Evolutionary conservation across 495 filamentous ascomycete species (phyloP).

Genomic region (Chaetomium cochliodes): DNA sequence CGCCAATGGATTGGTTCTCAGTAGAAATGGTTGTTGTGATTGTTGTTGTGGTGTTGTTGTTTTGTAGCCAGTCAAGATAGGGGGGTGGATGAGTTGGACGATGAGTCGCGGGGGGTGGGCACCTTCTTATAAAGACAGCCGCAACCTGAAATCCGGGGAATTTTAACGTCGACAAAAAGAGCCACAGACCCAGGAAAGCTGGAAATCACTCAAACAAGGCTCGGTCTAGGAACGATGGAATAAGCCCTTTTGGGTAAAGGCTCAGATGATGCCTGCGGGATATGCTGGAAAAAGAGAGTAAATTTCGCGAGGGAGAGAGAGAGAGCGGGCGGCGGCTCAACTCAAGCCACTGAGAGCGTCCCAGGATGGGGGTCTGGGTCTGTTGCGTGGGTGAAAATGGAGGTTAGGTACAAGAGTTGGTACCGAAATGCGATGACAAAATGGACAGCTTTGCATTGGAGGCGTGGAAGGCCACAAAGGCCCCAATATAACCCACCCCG

Average conservation of each 20-base stretch:
- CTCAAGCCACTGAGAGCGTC: background rate
- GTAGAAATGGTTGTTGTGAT: background rate
- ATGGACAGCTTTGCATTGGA: background rate
- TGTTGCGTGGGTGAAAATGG: slow-evolving; percentile 9
- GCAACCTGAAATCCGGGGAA: background rate
- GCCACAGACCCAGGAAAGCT: background rate
- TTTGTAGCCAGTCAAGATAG: background rate
- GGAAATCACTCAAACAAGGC: slow-evolving; percentile 4
- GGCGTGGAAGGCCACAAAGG: background rate
- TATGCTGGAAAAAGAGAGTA: slow-evolving; percentile 11
- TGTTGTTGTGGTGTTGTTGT: background rate
- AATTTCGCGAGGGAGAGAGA: background rate
- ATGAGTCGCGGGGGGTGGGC: slow-evolving; percentile 11
- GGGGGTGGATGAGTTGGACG: background rate
- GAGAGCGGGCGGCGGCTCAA: slow-evolving; percentile 6
- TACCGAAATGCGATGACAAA: slow-evolving; percentile 1
- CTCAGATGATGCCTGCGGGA: slow-evolving; percentile 16
- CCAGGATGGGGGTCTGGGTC: background rate
- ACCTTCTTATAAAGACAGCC: slow-evolving; percentile 14
- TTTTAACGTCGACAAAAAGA: background rate
- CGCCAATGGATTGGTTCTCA: slow-evolving; percentile 18
- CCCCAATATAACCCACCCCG: slow-evolving; percentile 2
- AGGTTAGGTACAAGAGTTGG: background rate
- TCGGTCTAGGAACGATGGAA: slow-evolving; percentile 11
- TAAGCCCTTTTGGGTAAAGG: background rate